Evolutionary conservation across 2,329 filamentous ascomycete genomes (phyloP), one percentile per base, ranked within the genome.

Genomic region (Albifimbria verrucaria): DNA sequence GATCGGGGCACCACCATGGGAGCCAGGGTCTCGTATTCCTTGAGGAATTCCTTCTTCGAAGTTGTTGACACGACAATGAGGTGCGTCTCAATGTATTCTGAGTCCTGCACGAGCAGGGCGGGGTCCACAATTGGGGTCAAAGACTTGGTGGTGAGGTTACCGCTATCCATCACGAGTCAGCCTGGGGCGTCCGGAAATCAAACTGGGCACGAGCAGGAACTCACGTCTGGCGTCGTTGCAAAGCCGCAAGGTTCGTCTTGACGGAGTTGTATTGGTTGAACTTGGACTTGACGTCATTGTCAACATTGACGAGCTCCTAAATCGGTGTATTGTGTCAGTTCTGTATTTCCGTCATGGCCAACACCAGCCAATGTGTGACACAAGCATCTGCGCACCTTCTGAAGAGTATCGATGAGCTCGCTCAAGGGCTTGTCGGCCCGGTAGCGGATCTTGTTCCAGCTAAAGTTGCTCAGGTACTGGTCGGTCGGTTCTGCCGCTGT

Each of bases 371-470:
- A 49, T 25, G 17, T 17, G 51, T 28, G n/a, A n/a, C n/a, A n/a
- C n/a, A n/a, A n/a, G n/a, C n/a, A n/a, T 48, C 25, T 47, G 20
- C 50, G 23, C 62, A 90, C 90, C 84, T 96, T 97, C 68, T 96
- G 91, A 54, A 99, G 76, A 41, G 86, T 87, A 69, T 92, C 89
- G 62, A 97, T 88, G 55, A 97, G 79, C 67, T 97, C 93, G 52
- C 85, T 82, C 56, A 99, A 82, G 49, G 93, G 84, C 70, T 93
- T 95, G 72, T 99, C 94, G 57, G 90, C 88, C 64, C 94, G 87
- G 73, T 97, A 99, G 70, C 96, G 94, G 73, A 96, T 90, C 73
- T 94, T 97, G 77, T 97, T 97, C 94, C 94, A 99, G 60, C 85
- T 82, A 73, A 97, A 99, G 52, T 82, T 87, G 66, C 87, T 85